These are phyloP conservation scores for Chenopodium album DNA, from an alignment of 148 eudicot genomes.

Conservation along the genomic window DNA sequence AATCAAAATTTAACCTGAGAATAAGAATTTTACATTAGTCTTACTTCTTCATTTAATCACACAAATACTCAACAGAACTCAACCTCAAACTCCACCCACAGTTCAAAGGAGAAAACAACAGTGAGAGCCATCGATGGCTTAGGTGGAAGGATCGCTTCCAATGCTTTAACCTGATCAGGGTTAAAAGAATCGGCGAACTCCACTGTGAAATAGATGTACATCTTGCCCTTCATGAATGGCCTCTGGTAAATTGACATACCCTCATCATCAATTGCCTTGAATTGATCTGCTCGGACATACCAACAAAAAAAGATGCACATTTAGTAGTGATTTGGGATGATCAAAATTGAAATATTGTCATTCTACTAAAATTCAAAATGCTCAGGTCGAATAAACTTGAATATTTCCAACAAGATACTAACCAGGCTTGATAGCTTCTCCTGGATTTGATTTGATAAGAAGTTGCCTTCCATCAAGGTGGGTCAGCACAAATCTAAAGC, in stretches of 20 bases:
- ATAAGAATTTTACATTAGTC: no score
- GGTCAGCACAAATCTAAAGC: constrained; percentile 51
- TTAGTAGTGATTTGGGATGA: not conserved
- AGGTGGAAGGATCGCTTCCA: constrained; percentile 52
- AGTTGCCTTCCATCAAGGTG: constrained; percentile 68
- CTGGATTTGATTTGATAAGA: constrained; percentile 60
- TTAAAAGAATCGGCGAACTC: constrained; percentile 54
- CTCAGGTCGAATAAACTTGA: not conserved
- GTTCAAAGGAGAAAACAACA: no score
- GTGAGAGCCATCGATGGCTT: constrained; percentile 39
- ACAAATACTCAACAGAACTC: no score
- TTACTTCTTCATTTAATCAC: no score
- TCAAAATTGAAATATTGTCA: not conserved
- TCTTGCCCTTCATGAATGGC: constrained; percentile 73
- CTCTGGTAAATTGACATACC: constrained; percentile 81
- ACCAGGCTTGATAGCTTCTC: constrained; percentile 76
- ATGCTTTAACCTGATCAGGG: constrained; percentile 48
- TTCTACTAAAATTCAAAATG: no score
- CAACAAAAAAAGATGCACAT: not conserved
- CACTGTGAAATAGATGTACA: constrained; percentile 62
- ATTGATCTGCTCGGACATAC: constrained; percentile 43
- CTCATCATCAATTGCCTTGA: constrained; percentile 75
- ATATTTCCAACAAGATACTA: constrained; percentile 12
- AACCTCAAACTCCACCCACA: no score
- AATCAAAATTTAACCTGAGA: no score